phyloP scores from a whole-genome alignment of 2,329 filamentous ascomycete genomes.

The Emmonsia crescens region DNA sequence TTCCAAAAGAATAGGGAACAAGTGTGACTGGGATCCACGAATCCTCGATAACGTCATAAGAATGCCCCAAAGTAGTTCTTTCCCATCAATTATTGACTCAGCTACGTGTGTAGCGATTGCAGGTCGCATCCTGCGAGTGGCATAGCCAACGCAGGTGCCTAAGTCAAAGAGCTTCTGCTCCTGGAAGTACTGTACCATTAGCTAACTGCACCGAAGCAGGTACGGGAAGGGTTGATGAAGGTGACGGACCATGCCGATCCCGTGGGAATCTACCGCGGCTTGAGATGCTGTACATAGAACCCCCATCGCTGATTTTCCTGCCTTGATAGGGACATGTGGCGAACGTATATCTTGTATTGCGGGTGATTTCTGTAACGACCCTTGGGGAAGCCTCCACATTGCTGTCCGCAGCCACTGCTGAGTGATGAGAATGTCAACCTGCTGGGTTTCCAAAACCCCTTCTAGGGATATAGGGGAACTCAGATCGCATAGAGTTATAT shows the following conservation, averaged over 20 bases:
- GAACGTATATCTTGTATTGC: constrained; percentile 43
- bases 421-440: constrained; percentile 56
- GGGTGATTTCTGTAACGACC: constrained; percentile 49
- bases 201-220: background rate
- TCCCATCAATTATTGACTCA: background rate
- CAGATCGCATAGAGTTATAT: constrained; percentile 42
- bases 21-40: constrained; percentile 5
- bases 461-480: constrained; percentile 46
- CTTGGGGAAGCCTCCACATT: constrained; percentile 61
- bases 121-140: background rate
- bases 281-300: constrained; percentile 65
- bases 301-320: constrained; percentile 52
- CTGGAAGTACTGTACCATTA: background rate
- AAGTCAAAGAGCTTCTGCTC: constrained; percentile 9
- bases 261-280: constrained; percentile 63
- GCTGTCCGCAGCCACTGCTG: constrained; percentile 63
- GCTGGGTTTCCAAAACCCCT: constrained; percentile 52
- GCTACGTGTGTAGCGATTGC: background rate
- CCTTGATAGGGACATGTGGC: constrained; percentile 53
- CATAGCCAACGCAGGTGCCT: constrained; percentile 2
- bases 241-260: constrained; percentile 58
- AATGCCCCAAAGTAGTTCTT: constrained; percentile 7
- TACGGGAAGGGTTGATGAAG: background rate
- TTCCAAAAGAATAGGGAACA: constrained; percentile 2
- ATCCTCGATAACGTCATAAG: constrained; percentile 5